A percentile compares a stretch with the other conserved stretches of the same genome.
Evolutionary conservation across 257 asterid species (phyloP).

Genomic region (Solanum ahanhuiri): DNA sequence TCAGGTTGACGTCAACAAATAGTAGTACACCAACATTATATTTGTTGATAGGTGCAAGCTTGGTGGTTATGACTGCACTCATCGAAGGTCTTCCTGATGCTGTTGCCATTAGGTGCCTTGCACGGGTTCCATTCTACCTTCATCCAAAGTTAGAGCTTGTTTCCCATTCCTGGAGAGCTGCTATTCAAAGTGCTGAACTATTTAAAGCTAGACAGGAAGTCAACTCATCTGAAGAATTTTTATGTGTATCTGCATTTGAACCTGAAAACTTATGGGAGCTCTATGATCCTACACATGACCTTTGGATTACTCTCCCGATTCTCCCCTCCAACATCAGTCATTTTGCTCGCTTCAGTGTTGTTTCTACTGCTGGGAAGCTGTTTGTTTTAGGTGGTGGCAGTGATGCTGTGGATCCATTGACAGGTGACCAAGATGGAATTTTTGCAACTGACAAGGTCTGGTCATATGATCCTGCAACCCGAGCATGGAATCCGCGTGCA

Average conservation of each 20-base stretch:
- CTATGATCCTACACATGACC: conserved; percentile 70
- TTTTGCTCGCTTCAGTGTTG: conserved; percentile 88
- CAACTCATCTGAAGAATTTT: conserved; percentile 63
- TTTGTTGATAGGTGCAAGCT: conserved; percentile 10
- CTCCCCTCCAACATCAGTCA: conserved; percentile 76
- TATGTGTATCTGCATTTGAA: conserved; percentile 78
- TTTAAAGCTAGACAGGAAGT: conserved; percentile 84
- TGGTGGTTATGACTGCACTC: conserved; percentile 61
- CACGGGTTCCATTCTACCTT: conserved; percentile 88
- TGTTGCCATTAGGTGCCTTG: conserved; percentile 82
- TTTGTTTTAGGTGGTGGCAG: conserved; percentile 95
- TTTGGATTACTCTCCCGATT: conserved; percentile 84
- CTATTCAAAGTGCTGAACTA: conserved; percentile 61
- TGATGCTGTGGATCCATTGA: conserved; percentile 89
- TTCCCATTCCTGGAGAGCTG: conserved; percentile 82
- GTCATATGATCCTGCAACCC: conserved; percentile 66
- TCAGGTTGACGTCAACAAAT: not conserved
- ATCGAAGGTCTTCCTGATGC: conserved; percentile 99
- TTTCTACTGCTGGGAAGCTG: conserved; percentile 75
- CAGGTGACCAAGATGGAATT: conserved; percentile 95
- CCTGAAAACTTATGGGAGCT: conserved; percentile 98
- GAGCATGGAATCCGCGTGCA: conserved; percentile 58
- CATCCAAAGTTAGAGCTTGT: conserved; percentile 72
- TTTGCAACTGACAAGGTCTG: conserved; percentile 90
- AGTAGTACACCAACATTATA: not conserved